These are phyloP conservation scores for Trapa incisa DNA, from an alignment of 345 rosid genomes.

Conservation along the genomic window DNA sequence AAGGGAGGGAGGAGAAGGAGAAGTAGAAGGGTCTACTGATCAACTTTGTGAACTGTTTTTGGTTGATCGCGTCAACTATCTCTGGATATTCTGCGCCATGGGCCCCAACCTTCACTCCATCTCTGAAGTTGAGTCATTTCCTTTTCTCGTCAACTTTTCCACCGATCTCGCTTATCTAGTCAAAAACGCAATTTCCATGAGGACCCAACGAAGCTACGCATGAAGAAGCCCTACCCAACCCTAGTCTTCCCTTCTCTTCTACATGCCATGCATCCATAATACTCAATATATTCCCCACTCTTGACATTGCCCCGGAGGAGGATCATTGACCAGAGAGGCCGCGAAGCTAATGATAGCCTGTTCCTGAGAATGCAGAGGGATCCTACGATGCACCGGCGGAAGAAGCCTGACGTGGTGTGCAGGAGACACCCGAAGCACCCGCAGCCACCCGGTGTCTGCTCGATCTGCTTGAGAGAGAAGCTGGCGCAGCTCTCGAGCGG, in stretches of 20 bases:
- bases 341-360: not conserved
- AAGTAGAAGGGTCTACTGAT: too few species aligned
- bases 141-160: too few species aligned
- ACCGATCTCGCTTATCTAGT: slow-evolving; percentile 7
- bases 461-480: slow-evolving; percentile 42
- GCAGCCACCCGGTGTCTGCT: slow-evolving; percentile 51
- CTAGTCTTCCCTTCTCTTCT: not conserved
- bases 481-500: slow-evolving; percentile 22
- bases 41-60: too few species aligned
- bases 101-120: too few species aligned
- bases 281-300: not conserved
- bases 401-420: slow-evolving; percentile 17
- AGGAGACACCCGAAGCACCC: slow-evolving; percentile 43
- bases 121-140: too few species aligned
- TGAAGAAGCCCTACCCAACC: slow-evolving; percentile 29
- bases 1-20: too few species aligned
- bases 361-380: slow-evolving; percentile 14
- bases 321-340: too few species aligned
- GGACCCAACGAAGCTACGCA: slow-evolving; percentile 22
- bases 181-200: slow-evolving; percentile 15
- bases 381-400: not conserved
- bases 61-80: too few species aligned
- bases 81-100: too few species aligned
- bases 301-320: not conserved
- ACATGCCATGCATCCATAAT: not conserved